Evolutionary conservation across 1,284 basidiomycete genomes (phyloP).

Genomic region (Ganoderma lucidum): DNA sequence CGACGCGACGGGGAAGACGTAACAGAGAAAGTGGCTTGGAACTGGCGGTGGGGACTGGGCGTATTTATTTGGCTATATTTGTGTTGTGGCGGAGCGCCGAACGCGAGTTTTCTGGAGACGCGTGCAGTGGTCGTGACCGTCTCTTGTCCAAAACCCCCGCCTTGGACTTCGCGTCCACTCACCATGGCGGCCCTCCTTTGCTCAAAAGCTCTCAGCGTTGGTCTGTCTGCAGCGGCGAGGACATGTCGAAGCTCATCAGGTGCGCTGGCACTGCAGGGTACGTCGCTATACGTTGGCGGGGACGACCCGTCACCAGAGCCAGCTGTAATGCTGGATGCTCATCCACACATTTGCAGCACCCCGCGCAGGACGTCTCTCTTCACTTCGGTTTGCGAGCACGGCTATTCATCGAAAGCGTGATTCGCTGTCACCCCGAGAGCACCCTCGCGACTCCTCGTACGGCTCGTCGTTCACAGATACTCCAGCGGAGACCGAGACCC

Average conservation of each 20-base stretch:
- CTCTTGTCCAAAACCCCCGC: constrained; percentile 23
- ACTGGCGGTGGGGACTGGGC: neutral
- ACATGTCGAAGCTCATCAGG: constrained; percentile 19
- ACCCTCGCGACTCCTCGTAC: neutral
- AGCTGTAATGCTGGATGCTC: constrained; percentile 10
- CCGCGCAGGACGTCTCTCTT: constrained; percentile 29
- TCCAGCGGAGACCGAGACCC: neutral
- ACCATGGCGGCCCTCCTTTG: constrained; percentile 35
- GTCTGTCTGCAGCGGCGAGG: constrained; percentile 22
- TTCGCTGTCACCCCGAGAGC: constrained; percentile 1
- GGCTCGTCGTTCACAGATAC: neutral
- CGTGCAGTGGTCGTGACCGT: constrained; percentile 11
- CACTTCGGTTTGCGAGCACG: constrained; percentile 15
- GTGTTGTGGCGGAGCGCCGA: constrained; percentile 20
- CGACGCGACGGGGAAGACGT: constrained; percentile 8
- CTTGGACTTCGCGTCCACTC: constrained; percentile 26
- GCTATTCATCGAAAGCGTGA: neutral
- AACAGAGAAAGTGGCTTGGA: neutral
- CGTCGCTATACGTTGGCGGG: neutral
- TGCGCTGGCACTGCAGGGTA: constrained; percentile 21
- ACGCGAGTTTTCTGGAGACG: constrained; percentile 27
- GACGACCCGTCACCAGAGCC: neutral
- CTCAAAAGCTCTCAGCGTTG: constrained; percentile 20
- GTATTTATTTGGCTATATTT: constrained; percentile 28
- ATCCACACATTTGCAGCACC: constrained; percentile 15